Conservation (phyloP, 1,139 yeast species). For the Saccharomyces hybrid region DNA sequence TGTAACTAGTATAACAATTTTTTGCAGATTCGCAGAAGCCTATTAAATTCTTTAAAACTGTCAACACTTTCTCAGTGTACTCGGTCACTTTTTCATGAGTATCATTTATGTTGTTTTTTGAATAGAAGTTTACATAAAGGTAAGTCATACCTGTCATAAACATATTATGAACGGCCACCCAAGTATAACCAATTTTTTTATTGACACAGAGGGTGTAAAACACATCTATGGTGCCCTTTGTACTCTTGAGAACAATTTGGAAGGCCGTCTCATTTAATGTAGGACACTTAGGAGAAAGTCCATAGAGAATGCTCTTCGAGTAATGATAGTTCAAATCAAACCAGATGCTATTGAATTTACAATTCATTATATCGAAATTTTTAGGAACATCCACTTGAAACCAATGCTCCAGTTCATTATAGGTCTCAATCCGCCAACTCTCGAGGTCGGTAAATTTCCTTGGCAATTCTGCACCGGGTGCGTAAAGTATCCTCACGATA, state of each 20-base stretch:
- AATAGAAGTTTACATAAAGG: slow-evolving; percentile 66
- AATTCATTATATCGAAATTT: slow-evolving; percentile 54
- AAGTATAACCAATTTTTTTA: slow-evolving; percentile 69
- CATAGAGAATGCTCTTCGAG: slow-evolving; percentile 63
- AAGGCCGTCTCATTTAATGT: slow-evolving; percentile 49
- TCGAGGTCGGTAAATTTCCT: slow-evolving; percentile 47
- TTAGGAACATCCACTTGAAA: slow-evolving; percentile 45
- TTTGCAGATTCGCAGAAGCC: slow-evolving; percentile 75
- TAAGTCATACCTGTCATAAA: slow-evolving; percentile 87
- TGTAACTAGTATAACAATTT: slow-evolving; percentile 64
- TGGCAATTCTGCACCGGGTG: slow-evolving; percentile 58
- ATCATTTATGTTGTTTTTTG: slow-evolving; percentile 45
- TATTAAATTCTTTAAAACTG: slow-evolving; percentile 52
- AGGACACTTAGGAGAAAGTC: slow-evolving; percentile 65
- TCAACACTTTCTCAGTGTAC: slow-evolving; percentile 50
- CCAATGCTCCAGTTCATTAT: slow-evolving; percentile 56
- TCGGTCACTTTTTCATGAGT: slow-evolving; percentile 47
- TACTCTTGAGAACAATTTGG: slow-evolving; percentile 51
- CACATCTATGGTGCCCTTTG: slow-evolving; percentile 57
- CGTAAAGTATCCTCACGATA: slow-evolving; percentile 63
- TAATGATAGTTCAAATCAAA: slow-evolving; percentile 73
- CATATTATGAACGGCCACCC: slow-evolving; percentile 87
- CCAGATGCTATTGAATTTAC: slow-evolving; percentile 48
- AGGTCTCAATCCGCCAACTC: slow-evolving; percentile 54
- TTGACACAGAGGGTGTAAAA: slow-evolving; percentile 51